Percentiles rank a stretch among this genome's conserved stretches.
Evolutionary conservation across 2,329 filamentous ascomycete genomes (phyloP).

Genomic region (Fusarium protoensiforme): DNA sequence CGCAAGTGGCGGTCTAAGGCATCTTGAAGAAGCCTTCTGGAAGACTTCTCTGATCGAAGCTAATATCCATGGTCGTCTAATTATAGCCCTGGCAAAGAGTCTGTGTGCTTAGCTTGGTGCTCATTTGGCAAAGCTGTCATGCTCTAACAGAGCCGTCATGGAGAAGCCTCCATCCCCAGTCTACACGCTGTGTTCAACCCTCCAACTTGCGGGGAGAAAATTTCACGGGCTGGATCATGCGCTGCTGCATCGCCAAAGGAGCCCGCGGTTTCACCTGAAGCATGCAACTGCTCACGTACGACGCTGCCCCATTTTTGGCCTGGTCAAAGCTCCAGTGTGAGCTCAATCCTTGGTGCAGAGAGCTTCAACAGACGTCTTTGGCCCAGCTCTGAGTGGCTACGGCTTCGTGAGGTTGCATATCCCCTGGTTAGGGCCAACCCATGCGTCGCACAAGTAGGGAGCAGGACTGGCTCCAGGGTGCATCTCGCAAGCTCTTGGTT

Average conservation of each 20-base stretch:
- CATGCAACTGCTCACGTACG: conserved; percentile 17
- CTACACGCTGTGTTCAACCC: background rate
- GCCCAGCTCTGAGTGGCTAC: background rate
- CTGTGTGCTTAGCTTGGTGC: background rate
- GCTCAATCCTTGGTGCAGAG: conserved; percentile 12
- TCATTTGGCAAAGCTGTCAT: background rate
- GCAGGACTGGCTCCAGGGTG: background rate
- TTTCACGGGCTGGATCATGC: background rate
- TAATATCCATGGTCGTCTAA: background rate
- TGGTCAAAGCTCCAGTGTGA: conserved; percentile 19
- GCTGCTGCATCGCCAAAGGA: conserved; percentile 14
- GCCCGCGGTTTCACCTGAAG: conserved; percentile 34
- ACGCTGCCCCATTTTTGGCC: conserved; percentile 18
- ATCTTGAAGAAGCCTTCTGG: conserved; percentile 17
- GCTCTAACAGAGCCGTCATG: background rate
- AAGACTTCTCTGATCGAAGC: conserved; percentile 6
- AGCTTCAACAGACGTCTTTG: background rate
- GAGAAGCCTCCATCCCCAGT: background rate
- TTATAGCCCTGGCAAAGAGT: background rate
- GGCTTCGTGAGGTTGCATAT: background rate
- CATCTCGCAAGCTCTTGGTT: conserved; percentile 1
- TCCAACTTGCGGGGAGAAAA: background rate
- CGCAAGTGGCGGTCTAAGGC: conserved; percentile 21
- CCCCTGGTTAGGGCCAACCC: background rate
- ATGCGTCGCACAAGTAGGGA: background rate